Percentiles rank a stretch among this genome's conserved stretches.
phyloP scores from a whole-genome alignment of 352 stramenopile species.

The Pythium phragmitis region DNA sequence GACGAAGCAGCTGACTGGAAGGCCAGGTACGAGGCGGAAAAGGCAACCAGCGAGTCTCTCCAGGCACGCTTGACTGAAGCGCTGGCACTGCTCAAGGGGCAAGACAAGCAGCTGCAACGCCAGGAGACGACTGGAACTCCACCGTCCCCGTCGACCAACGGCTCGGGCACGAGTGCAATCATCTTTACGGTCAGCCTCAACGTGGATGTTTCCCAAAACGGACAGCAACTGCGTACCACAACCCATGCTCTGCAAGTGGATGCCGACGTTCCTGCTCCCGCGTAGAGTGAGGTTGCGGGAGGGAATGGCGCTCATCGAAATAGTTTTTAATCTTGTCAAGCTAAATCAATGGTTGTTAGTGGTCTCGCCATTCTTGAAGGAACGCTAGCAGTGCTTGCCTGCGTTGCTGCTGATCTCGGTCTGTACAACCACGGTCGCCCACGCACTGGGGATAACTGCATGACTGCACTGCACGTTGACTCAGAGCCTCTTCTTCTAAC shows the following conservation, averaged over 20 bases:
- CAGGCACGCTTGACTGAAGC: slow-evolving; percentile 14
- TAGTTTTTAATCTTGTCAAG: too few relatives aligned
- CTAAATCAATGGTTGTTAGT: too few relatives aligned
- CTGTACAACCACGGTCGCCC: too few relatives aligned
- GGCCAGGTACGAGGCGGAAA: slow-evolving; percentile 17
- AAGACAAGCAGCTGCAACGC: slow-evolving; percentile 16
- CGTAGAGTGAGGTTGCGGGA: neutral
- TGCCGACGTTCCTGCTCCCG: neutral
- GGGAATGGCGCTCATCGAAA: too few relatives aligned
- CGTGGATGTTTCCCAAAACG: slow-evolving; percentile 20
- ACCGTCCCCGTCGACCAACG: neutral
- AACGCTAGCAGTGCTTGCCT: too few relatives aligned
- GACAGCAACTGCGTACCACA: slow-evolving; percentile 5
- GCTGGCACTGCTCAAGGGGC: neutral
- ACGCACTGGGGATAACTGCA: too few relatives aligned
- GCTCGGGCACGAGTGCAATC: neutral
- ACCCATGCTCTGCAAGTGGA: slow-evolving; percentile 8
- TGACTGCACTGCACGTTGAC: too few relatives aligned
- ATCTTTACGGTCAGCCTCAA: slow-evolving; percentile 17
- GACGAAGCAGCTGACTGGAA: slow-evolving; percentile 2
- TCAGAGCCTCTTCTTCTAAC: too few relatives aligned
- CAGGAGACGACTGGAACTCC: neutral
- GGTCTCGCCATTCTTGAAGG: too few relatives aligned
- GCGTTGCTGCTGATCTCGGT: too few relatives aligned
- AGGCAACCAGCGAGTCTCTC: slow-evolving; percentile 3